Evolutionary conservation across 805 yeast species (phyloP).

Genomic region (Metschnikowia anglica): DNA sequence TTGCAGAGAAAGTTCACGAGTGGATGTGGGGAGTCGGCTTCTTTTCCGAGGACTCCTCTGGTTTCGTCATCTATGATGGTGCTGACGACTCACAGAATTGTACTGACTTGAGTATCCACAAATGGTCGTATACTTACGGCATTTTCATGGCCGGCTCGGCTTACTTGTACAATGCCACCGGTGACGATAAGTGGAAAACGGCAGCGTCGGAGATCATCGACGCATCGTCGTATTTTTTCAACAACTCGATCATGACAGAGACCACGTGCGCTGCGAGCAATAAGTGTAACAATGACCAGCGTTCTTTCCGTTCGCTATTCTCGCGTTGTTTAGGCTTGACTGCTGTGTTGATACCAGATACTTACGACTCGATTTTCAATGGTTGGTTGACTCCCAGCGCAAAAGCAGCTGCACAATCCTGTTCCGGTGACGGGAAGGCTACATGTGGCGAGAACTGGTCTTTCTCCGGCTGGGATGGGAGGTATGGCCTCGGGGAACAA

Average conservation of each 20-base stretch:
- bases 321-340: slow-evolving; percentile 63
- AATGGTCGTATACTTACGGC: slow-evolving; percentile 76
- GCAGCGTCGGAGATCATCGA: slow-evolving; percentile 37
- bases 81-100: slow-evolving; percentile 48
- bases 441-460: slow-evolving; percentile 80
- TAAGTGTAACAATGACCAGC: slow-evolving; percentile 70
- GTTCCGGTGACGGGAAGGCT: slow-evolving; percentile 79
- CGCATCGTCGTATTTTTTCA: slow-evolving; percentile 41
- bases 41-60: slow-evolving; percentile 19
- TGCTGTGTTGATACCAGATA: slow-evolving; percentile 51
- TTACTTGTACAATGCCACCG: slow-evolving; percentile 62
- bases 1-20: slow-evolving; percentile 45
- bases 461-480: slow-evolving; percentile 57
- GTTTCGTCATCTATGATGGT: slow-evolving; percentile 46
- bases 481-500: slow-evolving; percentile 77
- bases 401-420: slow-evolving; percentile 64
- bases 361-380: slow-evolving; percentile 38
- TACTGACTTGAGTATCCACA: slow-evolving; percentile 45
- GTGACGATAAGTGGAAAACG: slow-evolving; percentile 42
- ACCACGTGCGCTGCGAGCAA: slow-evolving; percentile 53
- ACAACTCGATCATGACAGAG: slow-evolving; percentile 56
- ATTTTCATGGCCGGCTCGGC: slow-evolving; percentile 67
- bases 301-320: slow-evolving; percentile 70
- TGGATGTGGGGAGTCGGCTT: slow-evolving; percentile 40
- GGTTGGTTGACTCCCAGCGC: slow-evolving; percentile 47